Percentiles rank a stretch among this genome's conserved stretches.
These are phyloP conservation scores for Cladosporium colombiae DNA, from an alignment of 2,329 filamentous ascomycete species.

Conservation along the genomic window DNA sequence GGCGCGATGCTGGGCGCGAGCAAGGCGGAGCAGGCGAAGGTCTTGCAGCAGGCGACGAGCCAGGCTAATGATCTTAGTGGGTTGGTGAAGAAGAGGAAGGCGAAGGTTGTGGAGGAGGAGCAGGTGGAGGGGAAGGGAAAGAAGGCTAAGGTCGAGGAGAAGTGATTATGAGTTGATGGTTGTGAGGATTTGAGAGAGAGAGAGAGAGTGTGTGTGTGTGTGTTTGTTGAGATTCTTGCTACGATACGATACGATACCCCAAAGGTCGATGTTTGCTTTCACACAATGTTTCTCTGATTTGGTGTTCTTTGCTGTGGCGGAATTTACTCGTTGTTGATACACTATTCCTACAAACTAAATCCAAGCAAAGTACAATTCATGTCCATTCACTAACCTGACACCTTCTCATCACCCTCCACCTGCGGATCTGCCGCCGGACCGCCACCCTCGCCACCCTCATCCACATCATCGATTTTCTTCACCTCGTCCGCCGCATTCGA, in stretches of 20 bases:
- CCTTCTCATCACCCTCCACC: background rate
- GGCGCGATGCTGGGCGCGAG: slow-evolving; percentile 65
- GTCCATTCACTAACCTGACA: background rate
- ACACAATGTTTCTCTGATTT: too few species aligned
- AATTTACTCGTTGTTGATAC: background rate
- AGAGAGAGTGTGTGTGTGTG: background rate
- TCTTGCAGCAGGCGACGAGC: slow-evolving; percentile 71
- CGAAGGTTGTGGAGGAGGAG: slow-evolving; percentile 21
- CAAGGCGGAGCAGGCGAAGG: slow-evolving; percentile 60
- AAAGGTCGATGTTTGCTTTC: background rate
- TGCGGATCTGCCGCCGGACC: background rate
- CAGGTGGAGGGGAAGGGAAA: slow-evolving; percentile 20
- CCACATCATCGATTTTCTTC: background rate
- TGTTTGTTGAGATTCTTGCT: background rate
- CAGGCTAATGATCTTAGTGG: slow-evolving; percentile 71
- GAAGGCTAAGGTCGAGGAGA: slow-evolving; percentile 34
- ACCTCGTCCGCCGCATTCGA: background rate
- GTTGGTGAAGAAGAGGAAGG: slow-evolving; percentile 59
- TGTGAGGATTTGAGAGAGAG: background rate
- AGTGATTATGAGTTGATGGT: background rate
- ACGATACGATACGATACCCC: slow-evolving; percentile 11
- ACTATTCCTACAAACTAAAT: background rate
- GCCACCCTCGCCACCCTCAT: too few species aligned
- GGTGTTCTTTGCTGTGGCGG: too few species aligned
- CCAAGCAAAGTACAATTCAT: background rate